phyloP scores from a whole-genome alignment of 2,329 filamentous ascomycete species.

The Penicillium sp. region DNA sequence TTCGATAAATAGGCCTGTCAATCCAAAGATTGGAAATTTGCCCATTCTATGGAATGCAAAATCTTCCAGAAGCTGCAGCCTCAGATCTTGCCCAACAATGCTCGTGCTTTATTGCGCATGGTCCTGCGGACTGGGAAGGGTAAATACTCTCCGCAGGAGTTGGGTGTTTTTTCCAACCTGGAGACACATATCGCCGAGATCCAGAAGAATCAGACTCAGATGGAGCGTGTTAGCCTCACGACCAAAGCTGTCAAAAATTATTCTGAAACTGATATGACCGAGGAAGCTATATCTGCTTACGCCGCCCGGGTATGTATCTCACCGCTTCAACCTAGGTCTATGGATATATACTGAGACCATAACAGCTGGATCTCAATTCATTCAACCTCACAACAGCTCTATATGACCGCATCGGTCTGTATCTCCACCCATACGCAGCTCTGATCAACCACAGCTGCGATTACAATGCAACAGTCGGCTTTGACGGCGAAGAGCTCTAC shows the following conservation, averaged over 20 bases:
- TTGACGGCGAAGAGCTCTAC: conserved; percentile 54
- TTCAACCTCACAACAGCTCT: conserved; percentile 58
- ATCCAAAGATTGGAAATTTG: conserved; percentile 57
- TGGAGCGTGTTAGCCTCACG: conserved; percentile 54
- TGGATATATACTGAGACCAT: neutral
- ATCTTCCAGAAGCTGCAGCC: conserved; percentile 50
- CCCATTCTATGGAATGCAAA: conserved; percentile 62
- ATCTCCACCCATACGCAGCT: conserved; percentile 56
- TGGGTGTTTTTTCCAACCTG: conserved; percentile 46
- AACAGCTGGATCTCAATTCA: conserved; percentile 58
- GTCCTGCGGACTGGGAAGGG: conserved; percentile 45
- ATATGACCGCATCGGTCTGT: conserved; percentile 61
- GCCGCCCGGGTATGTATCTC: conserved; percentile 46
- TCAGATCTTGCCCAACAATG: conserved; percentile 55
- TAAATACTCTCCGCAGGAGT: conserved; percentile 39
- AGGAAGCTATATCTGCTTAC: conserved; percentile 45
- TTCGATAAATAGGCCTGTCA: conserved; percentile 55
- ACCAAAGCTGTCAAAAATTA: conserved; percentile 57
- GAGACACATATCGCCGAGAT: conserved; percentile 54
- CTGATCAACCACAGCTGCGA: conserved; percentile 64
- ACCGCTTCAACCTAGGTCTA: neutral
- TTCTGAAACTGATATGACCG: conserved; percentile 47
- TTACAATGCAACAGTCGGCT: conserved; percentile 59
- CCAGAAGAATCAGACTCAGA: conserved; percentile 40
- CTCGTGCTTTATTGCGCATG: conserved; percentile 57